Evolutionary conservation across 768 basidiomycete genomes (phyloP).

Genomic region (Pulveroboletus sp.): DNA sequence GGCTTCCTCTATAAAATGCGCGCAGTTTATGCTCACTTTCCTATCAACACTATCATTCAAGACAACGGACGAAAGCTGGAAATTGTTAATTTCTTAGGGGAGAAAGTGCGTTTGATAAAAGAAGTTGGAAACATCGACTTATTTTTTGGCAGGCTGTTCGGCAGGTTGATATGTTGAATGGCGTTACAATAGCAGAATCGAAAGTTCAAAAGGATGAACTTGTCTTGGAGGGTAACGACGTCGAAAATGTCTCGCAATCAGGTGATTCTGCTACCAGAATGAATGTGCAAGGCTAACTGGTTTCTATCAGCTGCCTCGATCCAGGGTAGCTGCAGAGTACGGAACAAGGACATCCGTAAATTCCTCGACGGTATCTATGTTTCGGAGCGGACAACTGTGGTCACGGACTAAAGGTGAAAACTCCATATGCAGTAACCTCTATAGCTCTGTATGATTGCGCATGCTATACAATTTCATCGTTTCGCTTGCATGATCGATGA

Average conservation of each 20-base stretch:
- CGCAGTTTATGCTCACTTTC: conserved; percentile 99
- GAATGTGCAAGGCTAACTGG: conserved; percentile 6
- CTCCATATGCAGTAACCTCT: conserved; percentile 21
- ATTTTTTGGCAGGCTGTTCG: conserved; percentile 68
- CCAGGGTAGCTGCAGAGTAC: conserved; percentile 93
- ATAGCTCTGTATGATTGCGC: conserved; percentile 27
- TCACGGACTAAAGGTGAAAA: conserved; percentile 39
- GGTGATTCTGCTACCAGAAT: conserved; percentile 41
- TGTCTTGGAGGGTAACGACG: conserved; percentile 91
- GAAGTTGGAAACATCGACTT: not conserved
- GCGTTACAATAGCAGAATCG: conserved; percentile 82
- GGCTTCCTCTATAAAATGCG: conserved; percentile 99
- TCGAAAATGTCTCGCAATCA: conserved; percentile 97
- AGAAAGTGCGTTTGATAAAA: conserved; percentile 61
- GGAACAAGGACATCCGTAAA: conserved; percentile 99
- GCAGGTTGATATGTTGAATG: conserved; percentile 87
- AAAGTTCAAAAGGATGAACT: conserved; percentile 94
- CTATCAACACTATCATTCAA: conserved; percentile 97
- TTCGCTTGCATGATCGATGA: conserved; percentile 1
- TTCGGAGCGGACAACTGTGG: conserved; percentile 68
- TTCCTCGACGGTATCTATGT: conserved; percentile 95
- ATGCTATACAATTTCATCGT: conserved; percentile 17
- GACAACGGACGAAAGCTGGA: conserved; percentile 69
- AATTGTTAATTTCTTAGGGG: conserved; percentile 94
- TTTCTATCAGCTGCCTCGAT: conserved; percentile 78